Conservation (phyloP, 2,329 filamentous ascomycete species). For the Lachnellula suecica region DNA sequence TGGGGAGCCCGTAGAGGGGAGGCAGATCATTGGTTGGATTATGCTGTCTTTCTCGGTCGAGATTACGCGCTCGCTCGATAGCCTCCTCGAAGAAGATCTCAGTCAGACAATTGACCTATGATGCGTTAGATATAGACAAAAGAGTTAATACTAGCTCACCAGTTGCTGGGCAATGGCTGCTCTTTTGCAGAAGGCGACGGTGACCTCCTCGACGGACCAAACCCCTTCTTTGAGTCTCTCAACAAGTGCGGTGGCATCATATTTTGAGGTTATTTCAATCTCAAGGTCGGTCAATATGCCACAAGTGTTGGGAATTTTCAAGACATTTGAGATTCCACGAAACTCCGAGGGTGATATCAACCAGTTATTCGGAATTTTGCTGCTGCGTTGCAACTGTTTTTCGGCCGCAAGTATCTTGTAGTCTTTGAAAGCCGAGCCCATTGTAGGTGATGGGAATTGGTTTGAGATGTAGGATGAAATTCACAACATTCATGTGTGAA, state of each 20-base stretch:
- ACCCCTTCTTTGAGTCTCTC: slow-evolving; percentile 16
- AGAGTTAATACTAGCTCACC: slow-evolving; percentile 29
- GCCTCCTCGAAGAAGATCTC: slow-evolving; percentile 49
- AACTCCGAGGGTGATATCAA: slow-evolving; percentile 9
- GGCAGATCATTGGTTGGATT: slow-evolving; percentile 43
- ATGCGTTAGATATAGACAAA: too few relatives aligned
- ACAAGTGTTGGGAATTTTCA: slow-evolving; percentile 23
- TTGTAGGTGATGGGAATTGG: slow-evolving; percentile 14
- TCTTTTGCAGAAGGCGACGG: slow-evolving; percentile 47
- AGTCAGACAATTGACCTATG: slow-evolving; percentile 40
- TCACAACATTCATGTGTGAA: too few relatives aligned
- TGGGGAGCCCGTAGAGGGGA: slow-evolving; percentile 58
- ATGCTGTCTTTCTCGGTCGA: slow-evolving; percentile 46
- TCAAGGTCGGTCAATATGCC: slow-evolving; percentile 19
- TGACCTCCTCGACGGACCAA: slow-evolving; percentile 35
- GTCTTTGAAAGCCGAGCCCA: slow-evolving; percentile 10
- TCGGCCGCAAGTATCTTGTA: slow-evolving; percentile 21
- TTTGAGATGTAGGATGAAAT: slow-evolving; percentile 1
- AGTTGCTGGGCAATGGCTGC: slow-evolving; percentile 48
- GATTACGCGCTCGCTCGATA: slow-evolving; percentile 37
- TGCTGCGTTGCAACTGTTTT: slow-evolving; percentile 18
- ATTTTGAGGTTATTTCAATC: slow-evolving; percentile 18
- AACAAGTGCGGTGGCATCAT: slow-evolving; percentile 24
- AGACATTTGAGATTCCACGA: slow-evolving; percentile 16
- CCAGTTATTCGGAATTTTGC: slow-evolving; percentile 25